phyloP scores from a whole-genome alignment of 768 basidiomycete species.

The Mycena epipterygia region DNA sequence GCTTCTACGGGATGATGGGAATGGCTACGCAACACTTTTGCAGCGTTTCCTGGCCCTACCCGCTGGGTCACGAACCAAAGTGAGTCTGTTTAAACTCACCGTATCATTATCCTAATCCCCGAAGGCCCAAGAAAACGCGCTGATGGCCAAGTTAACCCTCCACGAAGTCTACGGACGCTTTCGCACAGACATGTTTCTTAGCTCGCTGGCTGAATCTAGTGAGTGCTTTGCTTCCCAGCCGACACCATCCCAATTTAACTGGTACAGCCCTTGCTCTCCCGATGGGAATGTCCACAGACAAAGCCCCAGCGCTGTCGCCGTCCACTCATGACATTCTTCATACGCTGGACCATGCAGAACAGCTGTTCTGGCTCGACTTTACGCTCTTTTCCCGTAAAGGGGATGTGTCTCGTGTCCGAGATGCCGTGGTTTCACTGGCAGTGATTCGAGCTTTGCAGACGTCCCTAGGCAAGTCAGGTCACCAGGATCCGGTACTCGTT shows the following conservation, averaged over 20 bases:
- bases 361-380: slow-evolving; percentile 77
- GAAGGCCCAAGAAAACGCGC: slow-evolving; percentile 80
- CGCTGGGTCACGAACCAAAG: slow-evolving; percentile 70
- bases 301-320: slow-evolving; percentile 52
- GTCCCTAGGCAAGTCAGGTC: slow-evolving; percentile 76
- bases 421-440: slow-evolving; percentile 78
- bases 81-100: slow-evolving; percentile 40
- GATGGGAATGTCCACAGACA: slow-evolving; percentile 75
- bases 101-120: slow-evolving; percentile 1
- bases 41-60: slow-evolving; percentile 71
- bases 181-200: slow-evolving; percentile 89
- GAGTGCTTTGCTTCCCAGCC: slow-evolving; percentile 44
- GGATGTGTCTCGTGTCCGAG: slow-evolving; percentile 77
- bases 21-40: slow-evolving; percentile 66
- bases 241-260: neutral
- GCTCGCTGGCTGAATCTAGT: slow-evolving; percentile 94
- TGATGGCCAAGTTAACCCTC: slow-evolving; percentile 85
- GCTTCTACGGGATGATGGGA: slow-evolving; percentile 70
- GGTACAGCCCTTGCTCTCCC: slow-evolving; percentile 84
- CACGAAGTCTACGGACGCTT: slow-evolving; percentile 85
- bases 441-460: slow-evolving; percentile 83
- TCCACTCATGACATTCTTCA: slow-evolving; percentile 70
- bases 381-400: slow-evolving; percentile 68
- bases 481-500: slow-evolving; percentile 65
- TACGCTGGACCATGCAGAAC: slow-evolving; percentile 77